Percentiles rank a stretch among this genome's conserved stretches.
Evolutionary conservation across 2,329 filamentous ascomycete species (phyloP).

Genomic region (Aaosphaeria arxii): DNA sequence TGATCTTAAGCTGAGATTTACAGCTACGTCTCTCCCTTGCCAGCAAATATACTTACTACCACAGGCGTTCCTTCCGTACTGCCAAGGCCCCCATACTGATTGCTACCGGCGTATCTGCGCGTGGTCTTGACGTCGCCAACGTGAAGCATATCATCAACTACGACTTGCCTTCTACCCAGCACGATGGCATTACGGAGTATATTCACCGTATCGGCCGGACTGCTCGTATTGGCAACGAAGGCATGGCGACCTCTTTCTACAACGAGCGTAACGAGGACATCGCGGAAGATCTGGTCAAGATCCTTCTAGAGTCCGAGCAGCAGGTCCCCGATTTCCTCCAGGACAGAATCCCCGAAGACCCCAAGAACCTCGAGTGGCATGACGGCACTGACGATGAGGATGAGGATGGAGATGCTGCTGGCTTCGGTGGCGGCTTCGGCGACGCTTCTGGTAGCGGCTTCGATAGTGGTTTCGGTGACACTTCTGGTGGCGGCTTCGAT

Average conservation of each 20-base stretch:
- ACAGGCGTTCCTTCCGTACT: conserved; percentile 69
- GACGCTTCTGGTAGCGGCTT: conserved; percentile 7
- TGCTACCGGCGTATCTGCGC: conserved; percentile 80
- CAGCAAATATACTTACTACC: conserved; percentile 3
- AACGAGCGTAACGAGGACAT: conserved; percentile 73
- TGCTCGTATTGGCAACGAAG: conserved; percentile 84
- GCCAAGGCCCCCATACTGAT: conserved; percentile 77
- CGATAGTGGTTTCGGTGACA: conserved; percentile 4
- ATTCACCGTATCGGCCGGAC: conserved; percentile 94
- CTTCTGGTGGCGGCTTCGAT: conserved; percentile 8
- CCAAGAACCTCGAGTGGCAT: conserved; percentile 48
- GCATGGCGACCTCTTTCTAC: conserved; percentile 86
- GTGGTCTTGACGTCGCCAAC: conserved; percentile 84
- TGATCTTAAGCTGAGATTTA: background rate
- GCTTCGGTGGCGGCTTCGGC: conserved; percentile 8
- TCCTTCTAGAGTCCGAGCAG: conserved; percentile 77
- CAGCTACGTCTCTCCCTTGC: background rate
- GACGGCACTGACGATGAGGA: conserved; percentile 48
- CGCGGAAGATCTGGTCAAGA: conserved; percentile 71
- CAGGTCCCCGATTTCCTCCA: conserved; percentile 78
- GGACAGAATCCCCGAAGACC: conserved; percentile 58
- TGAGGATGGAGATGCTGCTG: conserved; percentile 3
- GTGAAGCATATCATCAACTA: conserved; percentile 93
- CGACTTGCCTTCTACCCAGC: conserved; percentile 69
- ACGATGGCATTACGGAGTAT: conserved; percentile 93